Conservation (phyloP, 352 stramenopile species). For the Phytopythium ostracodes region DNA sequence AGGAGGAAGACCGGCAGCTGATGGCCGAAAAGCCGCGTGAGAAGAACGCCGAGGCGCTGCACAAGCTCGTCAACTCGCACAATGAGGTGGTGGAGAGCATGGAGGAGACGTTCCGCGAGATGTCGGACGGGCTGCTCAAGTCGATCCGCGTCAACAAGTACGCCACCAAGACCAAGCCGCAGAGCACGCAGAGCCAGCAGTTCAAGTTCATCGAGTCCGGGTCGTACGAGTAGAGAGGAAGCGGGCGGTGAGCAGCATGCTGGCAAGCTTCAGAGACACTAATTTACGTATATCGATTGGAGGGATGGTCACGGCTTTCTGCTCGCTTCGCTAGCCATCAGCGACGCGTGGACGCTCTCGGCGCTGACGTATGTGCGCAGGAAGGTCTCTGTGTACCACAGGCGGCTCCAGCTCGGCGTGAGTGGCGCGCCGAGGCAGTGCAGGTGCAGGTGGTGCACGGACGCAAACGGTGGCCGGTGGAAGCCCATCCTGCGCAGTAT, state of each 20-base stretch:
- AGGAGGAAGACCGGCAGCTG: constrained; percentile 72
- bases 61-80: constrained; percentile 58
- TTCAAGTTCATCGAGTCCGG: constrained; percentile 89
- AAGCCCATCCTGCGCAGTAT: constrained; percentile 50
- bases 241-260: too few species aligned
- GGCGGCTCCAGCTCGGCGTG: constrained; percentile 50
- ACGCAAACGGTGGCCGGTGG: constrained; percentile 65
- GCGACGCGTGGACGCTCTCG: constrained; percentile 28
- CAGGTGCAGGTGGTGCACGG: constrained; percentile 66
- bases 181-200: constrained; percentile 70
- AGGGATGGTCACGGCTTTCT: neutral
- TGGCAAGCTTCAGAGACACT: neutral
- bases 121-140: constrained; percentile 81
- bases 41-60: constrained; percentile 60
- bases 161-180: constrained; percentile 71
- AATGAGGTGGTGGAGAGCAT: constrained; percentile 76
- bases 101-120: constrained; percentile 82
- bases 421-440: constrained; percentile 71
- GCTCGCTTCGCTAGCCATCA: constrained; percentile 9
- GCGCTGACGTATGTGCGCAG: constrained; percentile 57
- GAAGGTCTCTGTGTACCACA: constrained; percentile 52
- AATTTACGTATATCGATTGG: neutral
- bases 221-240: constrained; percentile 30
- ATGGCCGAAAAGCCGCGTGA: constrained; percentile 64
- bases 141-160: constrained; percentile 85